Base-by-base conservation (phyloP, 352 stramenopile species). In the Peronospora farinosa region DNA sequence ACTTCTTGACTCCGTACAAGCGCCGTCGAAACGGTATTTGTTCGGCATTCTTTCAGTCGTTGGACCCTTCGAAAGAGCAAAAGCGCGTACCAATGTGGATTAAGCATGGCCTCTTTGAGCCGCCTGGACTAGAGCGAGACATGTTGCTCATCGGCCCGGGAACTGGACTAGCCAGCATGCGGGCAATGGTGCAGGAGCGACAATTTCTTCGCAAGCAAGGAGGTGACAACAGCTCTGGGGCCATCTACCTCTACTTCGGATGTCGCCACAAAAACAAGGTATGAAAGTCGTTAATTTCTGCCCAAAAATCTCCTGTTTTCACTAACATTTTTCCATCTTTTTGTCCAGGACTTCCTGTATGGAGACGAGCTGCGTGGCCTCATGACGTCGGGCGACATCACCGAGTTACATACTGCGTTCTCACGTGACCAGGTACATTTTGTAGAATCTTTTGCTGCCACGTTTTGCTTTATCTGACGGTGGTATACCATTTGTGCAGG, bases 1-100 rank as follows among this genome's bases (percentile, higher is more conserved):
- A 92, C 36, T 96, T 94, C 57, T 55, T 88, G 16, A 97, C 90
- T 15, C 86, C 80, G 5, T 96, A 95, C 68, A 96, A 95, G 47
- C 72, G 91, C 9, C 67, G 74, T 23, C 84, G 84, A 16, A 52
- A 46, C 2, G 92, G 92, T 11, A 76, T 97, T 40, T 95, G 85
- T 57, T 94, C 87, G 0, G 65, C 69, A 2, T 97, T 79, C 41
- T 78, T 96, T 32, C 43, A 70, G 31, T 71, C 65, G 3, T 51
- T 97, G 4, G 47, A 75, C 32, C 65, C 71, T 12, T 62, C 51
- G 1, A 72, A 70, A 16, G 51, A 67, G 12, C 40, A 66, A 21
- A 67, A 44, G 13, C 15, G 60, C 9, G 60, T 97, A 12, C 65
- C 81, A 0, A 66, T 97, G 53, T 96, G 74, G 70, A 85, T 97